Evolutionary conservation across 1,139 yeast species (phyloP).

Genomic region (Saccharomyces hybrid): DNA sequence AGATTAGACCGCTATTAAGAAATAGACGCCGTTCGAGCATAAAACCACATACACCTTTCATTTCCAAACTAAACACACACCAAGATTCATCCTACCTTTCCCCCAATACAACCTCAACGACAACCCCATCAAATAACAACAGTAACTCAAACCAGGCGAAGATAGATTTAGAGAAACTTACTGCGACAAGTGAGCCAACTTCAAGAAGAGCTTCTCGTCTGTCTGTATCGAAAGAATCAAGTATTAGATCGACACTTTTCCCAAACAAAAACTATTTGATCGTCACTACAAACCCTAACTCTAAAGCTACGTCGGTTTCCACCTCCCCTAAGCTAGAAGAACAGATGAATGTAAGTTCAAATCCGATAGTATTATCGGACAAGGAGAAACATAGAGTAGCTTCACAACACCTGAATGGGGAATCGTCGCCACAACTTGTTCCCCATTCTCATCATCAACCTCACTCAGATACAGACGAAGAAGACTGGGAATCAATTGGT

Average conservation of each 20-base stretch:
- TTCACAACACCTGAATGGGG: not conserved
- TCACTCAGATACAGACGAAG: constrained; percentile 72
- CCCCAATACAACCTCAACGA: not conserved
- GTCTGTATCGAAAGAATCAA: constrained; percentile 19
- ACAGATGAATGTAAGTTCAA: not conserved
- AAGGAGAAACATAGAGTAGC: not conserved
- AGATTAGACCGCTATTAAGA: constrained; percentile 15
- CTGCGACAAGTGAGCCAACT: constrained; percentile 9
- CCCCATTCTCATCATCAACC: constrained; percentile 3
- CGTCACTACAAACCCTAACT: not conserved
- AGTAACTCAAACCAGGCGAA: constrained; percentile 6
- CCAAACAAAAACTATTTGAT: constrained; percentile 7
- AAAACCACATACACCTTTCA: constrained; percentile 5
- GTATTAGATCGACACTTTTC: constrained; percentile 17
- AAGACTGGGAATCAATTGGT: constrained; percentile 90
- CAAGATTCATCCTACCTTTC: constrained; percentile 2
- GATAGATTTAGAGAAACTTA: constrained; percentile 10
- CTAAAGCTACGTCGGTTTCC: not conserved
- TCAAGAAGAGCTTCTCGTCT: constrained; percentile 17
- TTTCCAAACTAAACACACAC: constrained; percentile 3
- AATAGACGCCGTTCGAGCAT: constrained; percentile 6
- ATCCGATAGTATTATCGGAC: not conserved
- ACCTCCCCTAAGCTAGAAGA: constrained; percentile 4
- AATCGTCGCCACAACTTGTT: not conserved
- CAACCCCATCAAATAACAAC: not conserved